Conservation (phyloP, 2,329 filamentous ascomycete species). For the Colletotrichum musae region DNA sequence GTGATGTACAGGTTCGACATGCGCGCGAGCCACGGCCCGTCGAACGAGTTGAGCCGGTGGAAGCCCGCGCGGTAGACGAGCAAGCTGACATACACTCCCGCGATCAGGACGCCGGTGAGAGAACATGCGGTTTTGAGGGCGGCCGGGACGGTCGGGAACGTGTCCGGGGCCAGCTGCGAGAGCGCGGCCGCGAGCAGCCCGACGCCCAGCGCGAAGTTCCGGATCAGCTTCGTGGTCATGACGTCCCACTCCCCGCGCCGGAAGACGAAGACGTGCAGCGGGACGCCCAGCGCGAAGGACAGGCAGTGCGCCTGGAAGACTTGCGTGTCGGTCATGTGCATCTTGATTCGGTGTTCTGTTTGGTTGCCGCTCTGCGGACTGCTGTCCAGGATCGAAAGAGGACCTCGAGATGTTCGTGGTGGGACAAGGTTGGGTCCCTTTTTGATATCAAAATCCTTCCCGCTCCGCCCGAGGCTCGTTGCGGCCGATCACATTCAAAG, state of each 20-base stretch:
- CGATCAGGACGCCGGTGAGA: constrained; percentile 20
- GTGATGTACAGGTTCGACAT: constrained; percentile 46
- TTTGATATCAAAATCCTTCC: too few relatives aligned
- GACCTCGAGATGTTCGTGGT: too few relatives aligned
- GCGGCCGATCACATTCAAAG: too few relatives aligned
- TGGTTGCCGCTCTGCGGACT: background rate
- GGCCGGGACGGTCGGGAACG: background rate
- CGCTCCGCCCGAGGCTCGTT: too few relatives aligned
- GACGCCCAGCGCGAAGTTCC: constrained; percentile 21
- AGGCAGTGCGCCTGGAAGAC: constrained; percentile 6
- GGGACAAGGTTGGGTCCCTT: background rate
- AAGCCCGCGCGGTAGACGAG: constrained; percentile 44
- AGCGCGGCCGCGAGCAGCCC: constrained; percentile 26
- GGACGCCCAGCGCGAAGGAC: constrained; percentile 32
- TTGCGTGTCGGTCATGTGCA: constrained; percentile 3
- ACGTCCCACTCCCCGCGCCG: constrained; percentile 48
- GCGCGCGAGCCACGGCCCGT: constrained; percentile 47
- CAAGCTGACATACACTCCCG: constrained; percentile 43
- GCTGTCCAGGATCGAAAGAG: background rate
- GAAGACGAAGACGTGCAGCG: constrained; percentile 43
- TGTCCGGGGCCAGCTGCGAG: constrained; percentile 6
- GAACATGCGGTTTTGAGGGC: constrained; percentile 18
- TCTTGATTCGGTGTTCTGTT: background rate
- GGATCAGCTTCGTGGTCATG: constrained; percentile 37
- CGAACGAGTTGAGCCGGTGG: constrained; percentile 47